These are phyloP conservation scores for Neurospora sp. DNA, from an alignment of 495 filamentous ascomycete genomes.

Conservation along the genomic window DNA sequence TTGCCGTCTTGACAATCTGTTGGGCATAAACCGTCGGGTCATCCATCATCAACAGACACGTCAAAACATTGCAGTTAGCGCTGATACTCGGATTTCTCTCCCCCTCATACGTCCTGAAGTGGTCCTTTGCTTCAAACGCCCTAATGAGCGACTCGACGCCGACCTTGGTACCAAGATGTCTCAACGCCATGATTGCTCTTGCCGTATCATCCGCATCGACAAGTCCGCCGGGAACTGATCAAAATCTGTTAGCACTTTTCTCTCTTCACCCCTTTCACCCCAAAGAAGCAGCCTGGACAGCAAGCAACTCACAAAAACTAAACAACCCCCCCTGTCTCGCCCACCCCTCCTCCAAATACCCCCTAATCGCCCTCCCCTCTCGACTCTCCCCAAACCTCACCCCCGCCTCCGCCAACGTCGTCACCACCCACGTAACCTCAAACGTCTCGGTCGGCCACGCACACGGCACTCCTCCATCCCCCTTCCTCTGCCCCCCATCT, in stretches of 20 bases:
- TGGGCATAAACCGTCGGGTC: background rate
- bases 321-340: background rate
- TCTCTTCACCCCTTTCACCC: too few relatives aligned
- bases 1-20: background rate
- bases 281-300: too few relatives aligned
- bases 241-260: background rate
- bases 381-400: background rate
- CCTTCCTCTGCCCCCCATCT: background rate
- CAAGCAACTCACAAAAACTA: background rate
- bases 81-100: background rate
- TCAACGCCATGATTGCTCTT: background rate
- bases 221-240: background rate
- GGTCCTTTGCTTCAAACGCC: background rate
- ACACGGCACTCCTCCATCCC: background rate
- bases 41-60: background rate
- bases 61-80: background rate
- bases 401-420: background rate
- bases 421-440: background rate
- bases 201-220: background rate
- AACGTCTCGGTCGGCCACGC: background rate
- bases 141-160: background rate
- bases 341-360: background rate
- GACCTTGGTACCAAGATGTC: background rate
- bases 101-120: background rate
- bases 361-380: background rate